phyloP scores from a whole-genome alignment of 805 yeast genomes.

The Candida argentea region DNA sequence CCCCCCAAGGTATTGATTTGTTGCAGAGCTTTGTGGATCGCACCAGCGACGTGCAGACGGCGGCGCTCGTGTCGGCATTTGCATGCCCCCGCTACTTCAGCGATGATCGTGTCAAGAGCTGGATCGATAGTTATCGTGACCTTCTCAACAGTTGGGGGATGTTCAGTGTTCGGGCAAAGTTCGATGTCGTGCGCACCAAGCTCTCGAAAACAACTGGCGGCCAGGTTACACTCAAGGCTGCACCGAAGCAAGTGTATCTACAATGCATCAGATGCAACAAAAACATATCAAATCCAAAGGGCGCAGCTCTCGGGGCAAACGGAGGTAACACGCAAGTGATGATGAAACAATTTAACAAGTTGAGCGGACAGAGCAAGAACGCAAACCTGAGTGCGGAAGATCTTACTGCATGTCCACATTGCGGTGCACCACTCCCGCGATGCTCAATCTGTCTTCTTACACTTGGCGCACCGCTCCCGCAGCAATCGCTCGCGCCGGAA shows the following conservation, averaged over 20 bases:
- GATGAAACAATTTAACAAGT: constrained; percentile 27
- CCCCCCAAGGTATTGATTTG: constrained; percentile 72
- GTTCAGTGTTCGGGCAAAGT: constrained; percentile 70
- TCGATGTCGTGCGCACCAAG: constrained; percentile 70
- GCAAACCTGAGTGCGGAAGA: constrained; percentile 14
- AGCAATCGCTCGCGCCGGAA: constrained; percentile 20
- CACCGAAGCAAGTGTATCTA: constrained; percentile 67
- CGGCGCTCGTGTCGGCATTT: constrained; percentile 67
- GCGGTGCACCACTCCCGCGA: constrained; percentile 80
- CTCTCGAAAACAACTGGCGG: constrained; percentile 48
- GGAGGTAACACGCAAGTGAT: constrained; percentile 9
- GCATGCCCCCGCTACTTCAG: constrained; percentile 78
- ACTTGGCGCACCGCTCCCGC: constrained; percentile 57
- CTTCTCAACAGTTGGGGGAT: constrained; percentile 73
- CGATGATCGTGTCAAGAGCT: constrained; percentile 62
- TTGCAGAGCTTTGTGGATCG: constrained; percentile 81
- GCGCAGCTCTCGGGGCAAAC: constrained; percentile 7
- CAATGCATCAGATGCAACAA: constrained; percentile 81
- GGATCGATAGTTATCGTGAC: constrained; percentile 64
- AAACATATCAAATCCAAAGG: constrained; percentile 36
- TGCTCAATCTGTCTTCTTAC: constrained; percentile 84
- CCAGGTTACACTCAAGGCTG: constrained; percentile 32
- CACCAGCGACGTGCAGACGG: constrained; percentile 87
- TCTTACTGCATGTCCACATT: constrained; percentile 56
- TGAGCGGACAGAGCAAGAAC: constrained; percentile 8